Evolutionary conservation across 2,329 filamentous ascomycete species (phyloP).

Genomic region (Lecanicillium sp.): DNA sequence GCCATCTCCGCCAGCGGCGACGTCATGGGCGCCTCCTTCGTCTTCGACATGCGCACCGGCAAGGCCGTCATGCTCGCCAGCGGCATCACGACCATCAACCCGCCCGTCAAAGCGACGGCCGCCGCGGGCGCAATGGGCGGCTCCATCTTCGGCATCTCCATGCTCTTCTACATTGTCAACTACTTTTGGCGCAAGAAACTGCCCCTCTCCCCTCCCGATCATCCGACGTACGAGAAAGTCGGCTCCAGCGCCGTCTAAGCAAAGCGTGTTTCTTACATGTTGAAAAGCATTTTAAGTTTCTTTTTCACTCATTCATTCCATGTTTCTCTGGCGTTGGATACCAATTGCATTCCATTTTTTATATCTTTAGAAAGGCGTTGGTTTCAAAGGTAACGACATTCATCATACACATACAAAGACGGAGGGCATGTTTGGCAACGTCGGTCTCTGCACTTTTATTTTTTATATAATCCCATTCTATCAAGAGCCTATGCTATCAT

Average conservation of each 20-base stretch:
- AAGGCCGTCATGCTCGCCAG: constrained; percentile 20
- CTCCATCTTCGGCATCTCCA: constrained; percentile 14
- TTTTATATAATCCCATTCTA: not conserved
- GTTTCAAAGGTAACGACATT: constrained; percentile 2
- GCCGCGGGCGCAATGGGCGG: constrained; percentile 13
- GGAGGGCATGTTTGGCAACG: not conserved
- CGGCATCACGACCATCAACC: constrained; percentile 17
- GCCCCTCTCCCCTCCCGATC: not conserved
- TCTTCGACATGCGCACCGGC: constrained; percentile 23
- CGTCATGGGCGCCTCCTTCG: constrained; percentile 23
- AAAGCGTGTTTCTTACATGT: not conserved
- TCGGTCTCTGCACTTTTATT: not conserved
- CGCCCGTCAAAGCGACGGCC: constrained; percentile 11
- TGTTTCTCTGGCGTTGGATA: constrained; percentile 10
- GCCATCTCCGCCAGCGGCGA: constrained; percentile 20
- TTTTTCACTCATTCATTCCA: not conserved
- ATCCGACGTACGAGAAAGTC: constrained; percentile 10
- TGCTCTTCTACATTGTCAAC: constrained; percentile 13
- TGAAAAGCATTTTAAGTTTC: too few relatives aligned
- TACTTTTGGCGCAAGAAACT: constrained; percentile 13
- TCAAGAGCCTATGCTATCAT: not conserved
- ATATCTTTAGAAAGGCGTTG: constrained; percentile 1
- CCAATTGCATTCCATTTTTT: not conserved
- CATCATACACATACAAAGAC: not conserved
- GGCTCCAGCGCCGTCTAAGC: constrained; percentile 3